These are phyloP conservation scores for Macrophomina tecta DNA, from an alignment of 2,329 filamentous ascomycete genomes.

Conservation along the genomic window DNA sequence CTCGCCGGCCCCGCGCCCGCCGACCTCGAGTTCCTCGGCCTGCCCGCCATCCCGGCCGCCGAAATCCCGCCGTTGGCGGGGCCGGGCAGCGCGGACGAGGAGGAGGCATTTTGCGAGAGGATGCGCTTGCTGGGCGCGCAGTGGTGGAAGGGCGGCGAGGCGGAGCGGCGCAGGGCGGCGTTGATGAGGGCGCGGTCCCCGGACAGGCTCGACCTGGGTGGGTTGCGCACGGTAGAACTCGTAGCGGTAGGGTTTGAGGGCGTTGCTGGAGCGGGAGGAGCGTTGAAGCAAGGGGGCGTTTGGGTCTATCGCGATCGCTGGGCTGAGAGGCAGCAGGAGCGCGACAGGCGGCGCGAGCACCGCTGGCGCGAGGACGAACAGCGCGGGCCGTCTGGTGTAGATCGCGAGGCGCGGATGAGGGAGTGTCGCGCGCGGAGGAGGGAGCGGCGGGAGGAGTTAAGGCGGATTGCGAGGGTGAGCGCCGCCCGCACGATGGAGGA, in stretches of 20 bases:
- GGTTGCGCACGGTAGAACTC: background rate
- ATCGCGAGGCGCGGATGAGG: background rate
- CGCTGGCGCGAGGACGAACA: no score
- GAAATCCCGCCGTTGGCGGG: background rate
- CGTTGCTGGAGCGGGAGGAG: background rate
- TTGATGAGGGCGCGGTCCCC: background rate
- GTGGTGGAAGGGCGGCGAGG: conserved; percentile 3
- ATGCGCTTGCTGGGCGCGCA: background rate
- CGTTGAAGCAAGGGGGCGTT: background rate
- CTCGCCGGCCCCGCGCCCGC: background rate
- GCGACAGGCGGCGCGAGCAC: no score
- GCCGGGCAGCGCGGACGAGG: background rate
- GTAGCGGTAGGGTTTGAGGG: conserved; percentile 3
- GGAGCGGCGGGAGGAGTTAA: background rate
- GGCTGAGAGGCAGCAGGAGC: no score
- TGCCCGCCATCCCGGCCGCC: conserved; percentile 1
- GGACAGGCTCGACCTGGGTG: background rate
- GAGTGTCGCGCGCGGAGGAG: background rate
- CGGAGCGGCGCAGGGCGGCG: background rate
- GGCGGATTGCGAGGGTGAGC: background rate
- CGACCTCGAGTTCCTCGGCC: conserved; percentile 6
- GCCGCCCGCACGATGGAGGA: conserved; percentile 6
- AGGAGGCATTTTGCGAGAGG: conserved; percentile 1
- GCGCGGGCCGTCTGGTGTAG: no score
- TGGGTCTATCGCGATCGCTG: background rate